These are phyloP conservation scores for Neotropicomus parvogracilis DNA, from an alignment of 1,284 basidiomycete genomes.

Conservation along the genomic window DNA sequence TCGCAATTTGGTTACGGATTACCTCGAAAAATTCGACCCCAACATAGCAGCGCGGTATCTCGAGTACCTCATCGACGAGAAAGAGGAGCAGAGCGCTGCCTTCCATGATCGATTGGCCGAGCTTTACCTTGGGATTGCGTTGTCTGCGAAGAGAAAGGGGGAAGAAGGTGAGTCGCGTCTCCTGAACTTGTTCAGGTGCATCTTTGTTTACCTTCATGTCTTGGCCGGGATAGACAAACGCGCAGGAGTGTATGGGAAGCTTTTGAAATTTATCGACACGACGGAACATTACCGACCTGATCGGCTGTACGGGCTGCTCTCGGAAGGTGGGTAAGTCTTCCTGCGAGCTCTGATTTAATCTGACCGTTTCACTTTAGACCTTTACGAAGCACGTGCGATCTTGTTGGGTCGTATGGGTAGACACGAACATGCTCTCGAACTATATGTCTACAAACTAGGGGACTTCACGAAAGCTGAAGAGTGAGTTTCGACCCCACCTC, in stretches of 20 bases:
- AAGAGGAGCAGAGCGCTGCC: constrained; percentile 61
- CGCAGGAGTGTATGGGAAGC: constrained; percentile 57
- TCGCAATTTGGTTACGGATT: constrained; percentile 69
- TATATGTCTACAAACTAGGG: constrained; percentile 85
- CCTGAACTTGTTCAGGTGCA: constrained; percentile 1
- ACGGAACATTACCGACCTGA: constrained; percentile 77
- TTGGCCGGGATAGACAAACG: constrained; percentile 36
- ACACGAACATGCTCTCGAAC: constrained; percentile 88
- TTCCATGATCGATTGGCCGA: constrained; percentile 90
- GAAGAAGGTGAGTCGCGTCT: constrained; percentile 47
- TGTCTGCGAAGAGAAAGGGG: constrained; percentile 49
- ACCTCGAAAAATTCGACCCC: constrained; percentile 70
- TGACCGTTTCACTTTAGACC: constrained; percentile 43
- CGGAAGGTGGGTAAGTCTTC: constrained; percentile 55
- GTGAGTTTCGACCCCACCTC: constrained; percentile 40
- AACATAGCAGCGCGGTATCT: constrained; percentile 75
- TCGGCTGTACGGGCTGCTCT: constrained; percentile 73
- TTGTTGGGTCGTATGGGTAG: constrained; percentile 86
- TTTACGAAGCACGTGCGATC: constrained; percentile 86
- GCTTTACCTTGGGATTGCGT: constrained; percentile 72
- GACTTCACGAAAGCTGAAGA: constrained; percentile 87
- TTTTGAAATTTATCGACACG: constrained; percentile 74
- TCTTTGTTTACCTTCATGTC: background rate
- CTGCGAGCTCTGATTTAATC: background rate
- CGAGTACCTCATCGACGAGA: constrained; percentile 79